phyloP scores from a whole-genome alignment of 805 yeast genomes.

The Lipomyces kockii region DNA sequence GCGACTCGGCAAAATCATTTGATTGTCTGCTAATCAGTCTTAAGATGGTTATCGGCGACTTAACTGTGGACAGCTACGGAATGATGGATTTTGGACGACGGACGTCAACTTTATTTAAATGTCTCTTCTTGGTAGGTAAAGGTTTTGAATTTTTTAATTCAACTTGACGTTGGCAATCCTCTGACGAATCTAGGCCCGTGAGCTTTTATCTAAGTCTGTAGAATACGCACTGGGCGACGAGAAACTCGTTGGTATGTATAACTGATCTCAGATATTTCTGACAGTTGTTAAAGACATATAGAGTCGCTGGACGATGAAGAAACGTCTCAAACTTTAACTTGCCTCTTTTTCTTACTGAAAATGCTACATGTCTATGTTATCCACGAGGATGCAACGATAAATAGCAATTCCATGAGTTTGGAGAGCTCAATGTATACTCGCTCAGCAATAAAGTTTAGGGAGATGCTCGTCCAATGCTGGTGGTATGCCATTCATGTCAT shows the following conservation, averaged over 20 bases:
- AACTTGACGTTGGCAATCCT: neutral
- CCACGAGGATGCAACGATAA: conserved; percentile 45
- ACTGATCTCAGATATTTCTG: conserved; percentile 35
- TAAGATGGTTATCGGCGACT: conserved; percentile 14
- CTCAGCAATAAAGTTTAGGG: conserved; percentile 41
- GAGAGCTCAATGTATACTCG: conserved; percentile 44
- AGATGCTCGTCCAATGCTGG: conserved; percentile 46
- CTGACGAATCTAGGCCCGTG: conserved; percentile 10
- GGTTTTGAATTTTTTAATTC: neutral
- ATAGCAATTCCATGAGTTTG: conserved; percentile 41
- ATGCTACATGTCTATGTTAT: conserved; percentile 45
- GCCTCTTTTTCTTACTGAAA: conserved; percentile 42
- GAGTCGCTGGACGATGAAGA: conserved; percentile 37
- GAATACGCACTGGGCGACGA: conserved; percentile 13
- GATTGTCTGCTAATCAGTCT: conserved; percentile 21
- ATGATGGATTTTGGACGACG: conserved; percentile 14
- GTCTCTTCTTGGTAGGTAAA: conserved; percentile 12
- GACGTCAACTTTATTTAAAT: conserved; percentile 15
- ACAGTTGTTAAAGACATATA: conserved; percentile 45
- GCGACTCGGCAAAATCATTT: conserved; percentile 18
- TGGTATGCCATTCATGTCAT: conserved; percentile 23
- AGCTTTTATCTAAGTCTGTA: conserved; percentile 16
- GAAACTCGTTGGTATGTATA: conserved; percentile 6
- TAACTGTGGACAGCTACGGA: conserved; percentile 8
- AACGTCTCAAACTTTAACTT: conserved; percentile 21